Conservation (phyloP, 2,329 filamentous ascomycete genomes). For the Fusarium devonianum region DNA sequence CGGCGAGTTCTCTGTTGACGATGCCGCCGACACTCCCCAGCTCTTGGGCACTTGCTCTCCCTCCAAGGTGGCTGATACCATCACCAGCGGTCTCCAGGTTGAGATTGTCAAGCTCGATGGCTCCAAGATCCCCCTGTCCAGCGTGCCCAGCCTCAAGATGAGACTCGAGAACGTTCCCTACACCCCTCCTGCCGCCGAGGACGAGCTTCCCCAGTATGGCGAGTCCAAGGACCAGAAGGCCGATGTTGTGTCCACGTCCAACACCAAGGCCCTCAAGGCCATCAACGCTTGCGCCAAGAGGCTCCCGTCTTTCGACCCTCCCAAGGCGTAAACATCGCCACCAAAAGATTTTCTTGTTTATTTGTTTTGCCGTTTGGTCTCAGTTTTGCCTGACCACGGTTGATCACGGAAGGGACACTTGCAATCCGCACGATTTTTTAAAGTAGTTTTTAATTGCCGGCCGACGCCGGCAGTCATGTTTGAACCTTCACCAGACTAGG, state of each 20-base stretch:
- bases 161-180: constrained; percentile 41
- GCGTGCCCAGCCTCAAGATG: constrained; percentile 48
- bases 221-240: constrained; percentile 26
- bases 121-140: constrained; percentile 47
- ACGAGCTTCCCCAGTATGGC: constrained; percentile 43
- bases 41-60: constrained; percentile 48
- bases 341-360: constrained; percentile 17
- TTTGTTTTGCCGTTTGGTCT: neutral
- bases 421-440: constrained; percentile 35
- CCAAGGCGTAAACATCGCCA: constrained; percentile 18
- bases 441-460: constrained; percentile 37
- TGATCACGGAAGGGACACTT: constrained; percentile 26
- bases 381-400: neutral
- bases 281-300: constrained; percentile 28
- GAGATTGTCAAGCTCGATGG: constrained; percentile 49
- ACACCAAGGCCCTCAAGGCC: constrained; percentile 28
- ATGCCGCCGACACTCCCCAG: constrained; percentile 70
- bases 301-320: constrained; percentile 31
- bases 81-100: constrained; percentile 43
- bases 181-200: constrained; percentile 35
- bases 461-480: constrained; percentile 30
- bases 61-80: constrained; percentile 36
- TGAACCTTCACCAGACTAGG: constrained; percentile 36
- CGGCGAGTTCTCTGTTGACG: constrained; percentile 53
- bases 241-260: constrained; percentile 28